Evolutionary conservation across 192 early-diverging fungal genomes (phyloP).

Genomic region (Phycomyces nitens): DNA sequence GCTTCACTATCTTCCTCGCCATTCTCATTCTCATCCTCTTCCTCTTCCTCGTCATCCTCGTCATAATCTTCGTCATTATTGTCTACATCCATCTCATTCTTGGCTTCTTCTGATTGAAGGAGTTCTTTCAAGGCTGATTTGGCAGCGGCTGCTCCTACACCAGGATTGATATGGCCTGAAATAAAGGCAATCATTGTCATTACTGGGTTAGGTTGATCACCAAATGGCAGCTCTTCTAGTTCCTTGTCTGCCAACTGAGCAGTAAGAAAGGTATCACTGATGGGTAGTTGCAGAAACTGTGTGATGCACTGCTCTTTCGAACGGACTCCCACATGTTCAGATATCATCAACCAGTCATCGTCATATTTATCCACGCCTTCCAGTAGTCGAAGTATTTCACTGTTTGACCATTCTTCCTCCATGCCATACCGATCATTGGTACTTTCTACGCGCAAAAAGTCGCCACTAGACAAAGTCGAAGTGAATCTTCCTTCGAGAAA

Average conservation of each 20-base stretch:
- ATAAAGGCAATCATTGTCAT: conserved; percentile 90
- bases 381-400: conserved; percentile 82
- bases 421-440: conserved; percentile 43
- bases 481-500: conserved; percentile 94
- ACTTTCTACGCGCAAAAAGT: conserved; percentile 80
- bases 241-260: conserved; percentile 29
- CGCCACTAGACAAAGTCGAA: conserved; percentile 70
- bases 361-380: conserved; percentile 94
- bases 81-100: conserved; percentile 12
- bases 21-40: not conserved
- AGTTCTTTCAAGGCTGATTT: conserved; percentile 79
- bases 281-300: conserved; percentile 85
- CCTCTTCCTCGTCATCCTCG: not conserved
- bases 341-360: conserved; percentile 89
- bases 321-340: conserved; percentile 88
- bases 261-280: conserved; percentile 75
- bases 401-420: conserved; percentile 78
- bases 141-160: conserved; percentile 83
- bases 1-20: not conserved
- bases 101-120: conserved; percentile 27
- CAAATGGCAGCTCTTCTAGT: conserved; percentile 59
- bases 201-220: conserved; percentile 82
- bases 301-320: conserved; percentile 89
- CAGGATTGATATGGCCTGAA: conserved; percentile 80
- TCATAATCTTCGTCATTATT: conserved; percentile 9